Percentiles rank a stretch among this genome's conserved stretches.
Conservation (phyloP, 768 basidiomycete genomes). For the Harrya chromipes region DNA sequence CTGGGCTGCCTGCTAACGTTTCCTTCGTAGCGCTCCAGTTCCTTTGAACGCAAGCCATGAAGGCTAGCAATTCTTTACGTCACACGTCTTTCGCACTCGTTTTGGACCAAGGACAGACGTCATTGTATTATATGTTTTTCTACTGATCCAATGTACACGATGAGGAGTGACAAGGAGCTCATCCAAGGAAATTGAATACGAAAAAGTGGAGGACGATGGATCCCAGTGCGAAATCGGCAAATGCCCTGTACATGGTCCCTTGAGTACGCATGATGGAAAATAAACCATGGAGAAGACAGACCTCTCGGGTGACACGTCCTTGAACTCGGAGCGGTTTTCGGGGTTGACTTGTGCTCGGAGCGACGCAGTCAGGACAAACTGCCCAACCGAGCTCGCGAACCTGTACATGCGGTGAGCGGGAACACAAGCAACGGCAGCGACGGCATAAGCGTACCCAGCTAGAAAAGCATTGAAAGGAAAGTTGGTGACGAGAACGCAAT, state of each 20-base stretch:
- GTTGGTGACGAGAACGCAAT: constrained; percentile 87
- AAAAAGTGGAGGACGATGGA: constrained; percentile 97
- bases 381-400: constrained; percentile 90
- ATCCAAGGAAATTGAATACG: constrained; percentile 98
- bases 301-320: constrained; percentile 92
- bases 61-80: not conserved
- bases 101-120: not conserved
- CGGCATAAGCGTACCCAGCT: constrained; percentile 66
- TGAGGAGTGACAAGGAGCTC: constrained; percentile 9
- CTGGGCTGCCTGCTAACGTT: constrained; percentile 1
- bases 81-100: not conserved
- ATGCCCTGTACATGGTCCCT: constrained; percentile 59
- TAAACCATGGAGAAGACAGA: constrained; percentile 34
- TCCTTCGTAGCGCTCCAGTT: constrained; percentile 56
- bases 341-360: constrained; percentile 92
- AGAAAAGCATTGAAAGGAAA: constrained; percentile 98
- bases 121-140: constrained; percentile 11
- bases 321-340: constrained; percentile 77
- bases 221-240: constrained; percentile 94
- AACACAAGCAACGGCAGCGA: not conserved
- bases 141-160: not conserved
- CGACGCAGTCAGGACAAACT: constrained; percentile 94
- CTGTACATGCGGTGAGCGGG: constrained; percentile 40
- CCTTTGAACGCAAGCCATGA: constrained; percentile 56
- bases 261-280: not conserved